Conservation (phyloP, 1,139 yeast species). For the Hyphopichia burtonii region DNA sequence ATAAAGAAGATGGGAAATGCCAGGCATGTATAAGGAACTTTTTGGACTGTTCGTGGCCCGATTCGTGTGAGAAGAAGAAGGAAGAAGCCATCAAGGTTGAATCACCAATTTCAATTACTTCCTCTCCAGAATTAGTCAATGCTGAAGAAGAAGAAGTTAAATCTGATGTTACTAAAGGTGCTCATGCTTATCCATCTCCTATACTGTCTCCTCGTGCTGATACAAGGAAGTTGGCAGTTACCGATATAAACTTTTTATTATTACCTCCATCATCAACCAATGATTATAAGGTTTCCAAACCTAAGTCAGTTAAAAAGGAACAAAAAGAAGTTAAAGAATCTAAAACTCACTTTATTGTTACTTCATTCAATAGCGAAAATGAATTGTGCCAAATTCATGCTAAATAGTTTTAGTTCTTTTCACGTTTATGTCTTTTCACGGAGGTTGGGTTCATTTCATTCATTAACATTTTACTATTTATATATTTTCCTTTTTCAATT, state of each 20-base stretch:
- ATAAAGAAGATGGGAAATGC: slow-evolving; percentile 44
- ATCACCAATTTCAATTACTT: not conserved
- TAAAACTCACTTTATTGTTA: slow-evolving; percentile 17
- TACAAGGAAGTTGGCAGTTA: not conserved
- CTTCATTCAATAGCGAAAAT: slow-evolving; percentile 25
- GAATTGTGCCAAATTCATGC: slow-evolving; percentile 26
- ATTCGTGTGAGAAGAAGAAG: slow-evolving; percentile 4
- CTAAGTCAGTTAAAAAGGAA: slow-evolving; percentile 1
- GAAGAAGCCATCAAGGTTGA: not conserved
- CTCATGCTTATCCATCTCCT: slow-evolving; percentile 20
- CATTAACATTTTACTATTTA: not conserved
- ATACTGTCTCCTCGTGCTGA: slow-evolving; percentile 4
- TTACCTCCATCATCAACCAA: slow-evolving; percentile 3
- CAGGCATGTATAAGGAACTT: slow-evolving; percentile 49
- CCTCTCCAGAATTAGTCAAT: slow-evolving; percentile 2
- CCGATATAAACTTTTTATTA: slow-evolving; percentile 5
- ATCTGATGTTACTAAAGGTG: slow-evolving; percentile 5
- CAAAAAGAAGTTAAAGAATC: not conserved
- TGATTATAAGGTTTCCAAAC: slow-evolving; percentile 2
- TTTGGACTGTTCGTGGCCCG: slow-evolving; percentile 48
- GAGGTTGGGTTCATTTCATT: not conserved
- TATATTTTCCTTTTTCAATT: not conserved
- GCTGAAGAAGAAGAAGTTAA: slow-evolving; percentile 4
- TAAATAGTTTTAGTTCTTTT: not conserved
- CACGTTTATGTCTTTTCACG: not conserved